Percentiles rank a stretch among this genome's conserved stretches.
Conservation (phyloP, 108 stramenopile species). For the Conticribra guillardii region DNA sequence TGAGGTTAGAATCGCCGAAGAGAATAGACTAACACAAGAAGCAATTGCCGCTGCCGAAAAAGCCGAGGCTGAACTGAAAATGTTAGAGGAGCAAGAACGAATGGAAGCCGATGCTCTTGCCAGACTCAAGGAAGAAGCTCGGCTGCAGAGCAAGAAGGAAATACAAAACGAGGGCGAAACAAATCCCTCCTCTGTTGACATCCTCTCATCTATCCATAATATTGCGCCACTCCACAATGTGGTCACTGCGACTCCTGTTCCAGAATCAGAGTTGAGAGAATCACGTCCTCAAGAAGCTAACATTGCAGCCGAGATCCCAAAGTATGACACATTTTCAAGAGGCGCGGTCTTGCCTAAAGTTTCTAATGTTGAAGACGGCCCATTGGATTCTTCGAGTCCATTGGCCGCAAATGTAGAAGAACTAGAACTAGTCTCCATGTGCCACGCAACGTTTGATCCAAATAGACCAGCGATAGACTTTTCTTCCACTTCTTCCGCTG, state of each 20-base stretch:
- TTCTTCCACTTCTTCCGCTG: not conserved
- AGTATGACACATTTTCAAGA: not conserved
- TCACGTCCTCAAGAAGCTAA: not conserved
- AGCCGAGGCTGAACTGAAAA: not conserved
- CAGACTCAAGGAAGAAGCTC: not conserved
- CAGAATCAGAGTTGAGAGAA: not conserved
- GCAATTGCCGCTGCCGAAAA: not conserved
- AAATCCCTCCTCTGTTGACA: not conserved
- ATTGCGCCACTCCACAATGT: slow-evolving; percentile 8
- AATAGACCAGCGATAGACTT: slow-evolving; percentile 1
- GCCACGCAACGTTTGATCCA: slow-evolving; percentile 28
- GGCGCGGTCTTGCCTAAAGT: not conserved
- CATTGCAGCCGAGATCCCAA: not conserved
- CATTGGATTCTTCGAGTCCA: not conserved
- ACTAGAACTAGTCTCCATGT: slow-evolving; percentile 40
- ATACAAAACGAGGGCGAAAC: not conserved
- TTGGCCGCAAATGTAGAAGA: slow-evolving; percentile 25
- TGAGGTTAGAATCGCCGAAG: not conserved
- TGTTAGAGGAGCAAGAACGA: not conserved
- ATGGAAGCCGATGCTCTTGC: not conserved
- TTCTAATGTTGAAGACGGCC: not conserved
- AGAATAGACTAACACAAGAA: not conserved
- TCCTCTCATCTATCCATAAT: slow-evolving; percentile 4
- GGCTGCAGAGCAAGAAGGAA: not conserved
- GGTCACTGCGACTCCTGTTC: not conserved